Evolutionary conservation across 83 land plant species (phyloP).

Genomic region (Diphasiastrum complanatum): DNA sequence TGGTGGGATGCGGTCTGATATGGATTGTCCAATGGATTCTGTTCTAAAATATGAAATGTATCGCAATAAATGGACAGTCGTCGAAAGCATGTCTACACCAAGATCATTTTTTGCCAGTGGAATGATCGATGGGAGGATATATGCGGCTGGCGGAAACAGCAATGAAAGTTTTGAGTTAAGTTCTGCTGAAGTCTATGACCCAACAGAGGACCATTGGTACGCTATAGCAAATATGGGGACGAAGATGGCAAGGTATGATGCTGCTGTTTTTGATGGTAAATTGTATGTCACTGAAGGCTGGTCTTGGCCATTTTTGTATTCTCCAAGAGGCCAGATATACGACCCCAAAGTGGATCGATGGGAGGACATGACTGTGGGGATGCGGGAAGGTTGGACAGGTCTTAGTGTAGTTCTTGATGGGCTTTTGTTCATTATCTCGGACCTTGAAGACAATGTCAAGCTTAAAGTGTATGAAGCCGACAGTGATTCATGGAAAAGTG

Average conservation of each 20-base stretch:
- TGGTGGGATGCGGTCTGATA: conserved; percentile 64
- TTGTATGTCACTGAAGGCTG: conserved; percentile 67
- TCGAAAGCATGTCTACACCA: conserved; percentile 46
- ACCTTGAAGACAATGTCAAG: conserved; percentile 39
- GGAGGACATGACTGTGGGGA: conserved; percentile 53
- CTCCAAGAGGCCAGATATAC: conserved; percentile 68
- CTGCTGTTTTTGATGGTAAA: conserved; percentile 55
- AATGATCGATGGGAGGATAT: conserved; percentile 50
- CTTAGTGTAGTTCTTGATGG: conserved; percentile 46
- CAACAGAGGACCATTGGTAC: conserved; percentile 34
- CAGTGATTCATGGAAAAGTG: conserved; percentile 50
- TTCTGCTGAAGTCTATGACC: conserved; percentile 59
- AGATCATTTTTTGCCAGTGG: conserved; percentile 62
- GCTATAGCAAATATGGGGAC: conserved; percentile 48
- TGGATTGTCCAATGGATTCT: conserved; percentile 54
- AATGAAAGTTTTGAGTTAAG: conserved; percentile 43
- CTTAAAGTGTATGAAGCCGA: conserved; percentile 48
- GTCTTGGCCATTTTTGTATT: conserved; percentile 57
- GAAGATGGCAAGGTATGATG: conserved; percentile 52
- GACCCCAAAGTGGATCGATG: conserved; percentile 48
- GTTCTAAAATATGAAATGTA: conserved; percentile 47
- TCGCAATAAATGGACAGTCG: conserved; percentile 49
- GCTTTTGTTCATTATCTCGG: conserved; percentile 51
- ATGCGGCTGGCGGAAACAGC: conserved; percentile 64
- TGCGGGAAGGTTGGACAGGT: conserved; percentile 79